These are phyloP conservation scores for Peribolospora kevripleyi DNA, from an alignment of 768 basidiomycete genomes.

Conservation along the genomic window DNA sequence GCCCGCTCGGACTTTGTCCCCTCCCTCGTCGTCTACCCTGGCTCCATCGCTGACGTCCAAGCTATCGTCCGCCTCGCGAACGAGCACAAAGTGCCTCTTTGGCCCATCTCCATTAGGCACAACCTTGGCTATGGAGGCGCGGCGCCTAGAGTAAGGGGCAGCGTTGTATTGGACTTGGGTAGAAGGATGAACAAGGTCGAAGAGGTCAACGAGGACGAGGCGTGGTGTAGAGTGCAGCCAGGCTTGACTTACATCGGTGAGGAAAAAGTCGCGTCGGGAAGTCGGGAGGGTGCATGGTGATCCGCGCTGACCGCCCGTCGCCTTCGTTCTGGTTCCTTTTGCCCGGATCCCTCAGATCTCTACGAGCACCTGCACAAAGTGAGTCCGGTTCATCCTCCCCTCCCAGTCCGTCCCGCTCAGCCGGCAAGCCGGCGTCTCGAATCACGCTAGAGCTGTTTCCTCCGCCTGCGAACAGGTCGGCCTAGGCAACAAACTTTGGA, in stretches of 20 bases:
- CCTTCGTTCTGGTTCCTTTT: too few relatives aligned
- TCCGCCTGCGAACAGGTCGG: too few relatives aligned
- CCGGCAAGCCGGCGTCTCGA: too few relatives aligned
- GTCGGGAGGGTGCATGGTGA: too few relatives aligned
- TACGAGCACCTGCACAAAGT: conserved; percentile 8
- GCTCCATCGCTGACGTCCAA: conserved; percentile 1
- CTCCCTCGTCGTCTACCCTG: conserved; percentile 5
- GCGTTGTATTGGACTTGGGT: conserved; percentile 4
- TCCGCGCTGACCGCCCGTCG: too few relatives aligned
- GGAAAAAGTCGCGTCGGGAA: too few relatives aligned
- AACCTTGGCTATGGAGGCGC: conserved; percentile 11
- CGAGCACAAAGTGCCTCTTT: conserved; percentile 6
- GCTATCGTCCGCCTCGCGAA: conserved; percentile 8
- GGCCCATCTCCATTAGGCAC: conserved; percentile 7
- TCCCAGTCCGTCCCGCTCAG: too few relatives aligned
- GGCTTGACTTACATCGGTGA: conserved; percentile 11
- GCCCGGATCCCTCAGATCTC: too few relatives aligned
- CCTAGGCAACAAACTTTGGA: conserved; percentile 7
- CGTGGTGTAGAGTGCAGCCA: conserved; percentile 6
- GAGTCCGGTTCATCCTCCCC: too few relatives aligned
- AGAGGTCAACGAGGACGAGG: conserved; percentile 7
- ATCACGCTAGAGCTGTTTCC: too few relatives aligned
- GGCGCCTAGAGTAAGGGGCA: conserved; percentile 7
- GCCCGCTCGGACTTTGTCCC: conserved; percentile 3
- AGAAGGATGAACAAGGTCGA: conserved; percentile 9